Percentiles rank a stretch among this genome's conserved stretches.
Conservation (phyloP, 345 rosid genomes). For the Citrus unshiu region DNA sequence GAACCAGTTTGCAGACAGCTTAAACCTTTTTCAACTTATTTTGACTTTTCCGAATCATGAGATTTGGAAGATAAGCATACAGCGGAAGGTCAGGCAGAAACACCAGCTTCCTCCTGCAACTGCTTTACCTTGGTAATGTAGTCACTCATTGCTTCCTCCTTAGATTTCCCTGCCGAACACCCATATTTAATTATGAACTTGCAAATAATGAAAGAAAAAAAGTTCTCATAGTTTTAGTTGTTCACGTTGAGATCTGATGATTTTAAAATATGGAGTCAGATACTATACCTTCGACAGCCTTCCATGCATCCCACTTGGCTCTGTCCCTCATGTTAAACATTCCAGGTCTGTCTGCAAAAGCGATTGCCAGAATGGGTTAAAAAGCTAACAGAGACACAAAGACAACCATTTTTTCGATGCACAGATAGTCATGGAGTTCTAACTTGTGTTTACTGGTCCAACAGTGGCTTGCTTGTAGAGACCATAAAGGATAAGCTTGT, state of each 20-base stretch:
- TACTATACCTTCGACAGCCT: slow-evolving; percentile 75
- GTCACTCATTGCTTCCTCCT: slow-evolving; percentile 71
- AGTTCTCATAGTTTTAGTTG: background rate
- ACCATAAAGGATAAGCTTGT: slow-evolving; percentile 73
- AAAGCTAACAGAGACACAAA: background rate
- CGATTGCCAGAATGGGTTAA: background rate
- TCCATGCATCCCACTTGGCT: slow-evolving; percentile 99
- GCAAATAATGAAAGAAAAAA: background rate
- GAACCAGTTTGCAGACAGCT: background rate
- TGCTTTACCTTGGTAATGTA: slow-evolving; percentile 80
- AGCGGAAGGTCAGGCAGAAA: slow-evolving; percentile 22
- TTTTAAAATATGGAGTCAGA: background rate
- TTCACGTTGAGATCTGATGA: no score
- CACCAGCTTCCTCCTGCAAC: slow-evolving; percentile 51
- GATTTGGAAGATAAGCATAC: background rate
- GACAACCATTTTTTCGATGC: background rate
- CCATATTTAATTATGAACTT: background rate
- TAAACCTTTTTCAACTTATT: background rate
- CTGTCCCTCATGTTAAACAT: slow-evolving; percentile 73
- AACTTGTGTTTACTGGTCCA: slow-evolving; percentile 79
- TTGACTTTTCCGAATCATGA: background rate
- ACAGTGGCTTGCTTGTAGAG: slow-evolving; percentile 79
- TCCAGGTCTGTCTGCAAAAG: slow-evolving; percentile 78
- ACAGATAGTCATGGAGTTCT: background rate
- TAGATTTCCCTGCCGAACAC: slow-evolving; percentile 47